Conservation (phyloP, 352 stramenopile genomes). For the Pythium brassicae region DNA sequence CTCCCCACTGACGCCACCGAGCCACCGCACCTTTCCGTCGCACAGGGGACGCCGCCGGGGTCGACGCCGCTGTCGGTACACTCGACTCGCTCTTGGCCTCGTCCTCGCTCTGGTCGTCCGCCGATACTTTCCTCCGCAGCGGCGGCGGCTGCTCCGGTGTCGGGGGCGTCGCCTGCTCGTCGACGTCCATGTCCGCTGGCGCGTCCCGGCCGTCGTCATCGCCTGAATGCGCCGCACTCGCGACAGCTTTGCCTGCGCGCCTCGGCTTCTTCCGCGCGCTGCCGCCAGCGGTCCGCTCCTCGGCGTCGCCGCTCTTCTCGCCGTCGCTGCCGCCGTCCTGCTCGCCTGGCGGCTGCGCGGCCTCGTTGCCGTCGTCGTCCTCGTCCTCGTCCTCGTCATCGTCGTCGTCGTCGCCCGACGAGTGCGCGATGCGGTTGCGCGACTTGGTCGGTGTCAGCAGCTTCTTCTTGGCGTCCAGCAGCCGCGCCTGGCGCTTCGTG, state of each 20-base stretch:
- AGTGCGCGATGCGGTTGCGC: conserved; percentile 13
- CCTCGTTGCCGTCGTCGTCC: conserved; percentile 6
- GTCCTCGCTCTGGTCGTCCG: conserved; percentile 18
- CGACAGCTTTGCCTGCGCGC: neutral
- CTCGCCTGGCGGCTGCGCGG: neutral
- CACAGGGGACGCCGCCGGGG: conserved; percentile 33
- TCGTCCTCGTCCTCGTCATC: conserved; percentile 12
- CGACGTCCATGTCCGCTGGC: conserved; percentile 1
- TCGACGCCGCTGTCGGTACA: conserved; percentile 23
- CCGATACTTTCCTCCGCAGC: conserved; percentile 14
- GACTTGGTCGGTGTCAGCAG: conserved; percentile 11
- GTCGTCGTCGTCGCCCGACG: conserved; percentile 15
- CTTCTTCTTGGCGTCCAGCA: conserved; percentile 14
- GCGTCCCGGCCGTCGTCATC: neutral
- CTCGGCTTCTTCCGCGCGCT: conserved; percentile 3
- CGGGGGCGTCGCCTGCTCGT: neutral
- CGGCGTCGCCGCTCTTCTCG: neutral
- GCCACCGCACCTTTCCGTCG: conserved; percentile 25
- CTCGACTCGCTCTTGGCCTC: conserved; percentile 18
- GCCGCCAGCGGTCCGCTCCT: neutral
- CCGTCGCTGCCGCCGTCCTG: neutral
- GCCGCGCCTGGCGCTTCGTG: conserved; percentile 19
- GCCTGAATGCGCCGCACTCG: neutral
- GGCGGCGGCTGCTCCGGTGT: conserved; percentile 10
- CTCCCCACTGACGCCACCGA: too few relatives aligned